A percentile compares a stretch with the other conserved stretches of the same genome.
Evolutionary conservation across 805 yeast species (phyloP).

Genomic region (Wickerhamiella dianesei): DNA sequence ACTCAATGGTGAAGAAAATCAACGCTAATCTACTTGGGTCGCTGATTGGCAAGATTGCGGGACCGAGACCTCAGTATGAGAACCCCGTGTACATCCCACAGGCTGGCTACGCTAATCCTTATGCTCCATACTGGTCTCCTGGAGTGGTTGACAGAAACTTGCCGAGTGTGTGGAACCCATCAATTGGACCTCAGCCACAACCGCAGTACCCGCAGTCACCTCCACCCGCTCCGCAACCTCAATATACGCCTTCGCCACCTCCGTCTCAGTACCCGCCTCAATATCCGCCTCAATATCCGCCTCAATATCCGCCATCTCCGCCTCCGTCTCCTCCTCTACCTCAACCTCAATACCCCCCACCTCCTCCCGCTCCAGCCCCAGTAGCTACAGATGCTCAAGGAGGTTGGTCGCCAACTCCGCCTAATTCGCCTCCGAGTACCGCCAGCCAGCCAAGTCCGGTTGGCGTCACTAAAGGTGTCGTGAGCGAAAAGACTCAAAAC

Average conservation of each 20-base stretch:
- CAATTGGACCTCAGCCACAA: neutral
- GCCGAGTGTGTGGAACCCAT: neutral
- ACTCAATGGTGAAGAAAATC: neutral
- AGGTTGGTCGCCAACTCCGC: neutral
- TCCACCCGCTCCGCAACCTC: neutral
- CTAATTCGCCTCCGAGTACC: neutral
- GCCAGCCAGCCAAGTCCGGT: neutral
- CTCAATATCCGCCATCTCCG: no score
- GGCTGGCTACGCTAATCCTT: neutral
- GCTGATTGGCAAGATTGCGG: neutral
- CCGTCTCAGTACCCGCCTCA: no score
- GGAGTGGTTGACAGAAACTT: neutral
- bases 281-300: no score
- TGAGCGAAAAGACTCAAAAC: conserved; percentile 18
- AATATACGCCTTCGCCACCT: no score
- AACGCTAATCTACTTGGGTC: neutral
- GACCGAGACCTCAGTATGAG: neutral
- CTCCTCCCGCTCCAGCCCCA: neutral
- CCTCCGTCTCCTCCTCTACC: no score
- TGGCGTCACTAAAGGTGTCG: neutral
- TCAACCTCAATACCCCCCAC: neutral
- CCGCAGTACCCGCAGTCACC: neutral
- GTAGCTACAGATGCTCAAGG: neutral
- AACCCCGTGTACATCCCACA: neutral
- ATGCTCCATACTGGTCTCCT: neutral